These are phyloP conservation scores for Margaritispora aquatica DNA, from an alignment of 495 filamentous ascomycete genomes.

Conservation along the genomic window DNA sequence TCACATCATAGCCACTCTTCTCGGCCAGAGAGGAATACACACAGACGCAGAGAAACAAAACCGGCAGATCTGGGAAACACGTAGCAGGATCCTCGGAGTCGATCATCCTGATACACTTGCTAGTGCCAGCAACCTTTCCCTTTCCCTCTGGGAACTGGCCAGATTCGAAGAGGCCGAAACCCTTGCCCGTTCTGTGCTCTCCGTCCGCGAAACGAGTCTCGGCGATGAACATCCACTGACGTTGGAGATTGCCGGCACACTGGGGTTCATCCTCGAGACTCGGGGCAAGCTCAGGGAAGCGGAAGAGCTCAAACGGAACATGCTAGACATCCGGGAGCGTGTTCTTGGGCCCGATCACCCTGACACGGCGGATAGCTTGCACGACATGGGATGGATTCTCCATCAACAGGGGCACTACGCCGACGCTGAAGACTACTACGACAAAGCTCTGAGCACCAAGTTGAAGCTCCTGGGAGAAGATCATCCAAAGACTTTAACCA, in stretches of 20 bases:
- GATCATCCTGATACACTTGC: slow-evolving; percentile 23
- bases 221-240: slow-evolving; percentile 30
- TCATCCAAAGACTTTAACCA: too few species aligned
- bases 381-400: slow-evolving; percentile 18
- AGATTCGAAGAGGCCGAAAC: slow-evolving; percentile 22
- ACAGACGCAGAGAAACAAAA: neutral
- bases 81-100: neutral
- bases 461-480: too few species aligned
- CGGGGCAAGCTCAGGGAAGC: slow-evolving; percentile 23
- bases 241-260: slow-evolving; percentile 25
- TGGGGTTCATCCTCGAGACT: slow-evolving; percentile 22
- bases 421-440: slow-evolving; percentile 20
- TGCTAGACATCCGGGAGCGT: slow-evolving; percentile 7
- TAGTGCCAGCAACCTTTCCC: slow-evolving; percentile 26
- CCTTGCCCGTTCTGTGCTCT: slow-evolving; percentile 14
- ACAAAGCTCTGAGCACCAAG: neutral
- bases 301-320: slow-evolving; percentile 21
- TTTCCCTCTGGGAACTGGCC: slow-evolving; percentile 23
- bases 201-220: slow-evolving; percentile 17
- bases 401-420: slow-evolving; percentile 15
- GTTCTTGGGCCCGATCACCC: slow-evolving; percentile 28
- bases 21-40: neutral
- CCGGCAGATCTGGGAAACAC: neutral
- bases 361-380: slow-evolving; percentile 28
- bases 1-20: neutral